Base-by-base conservation (phyloP, 1,139 yeast species). In the Lizanozyma gosingica region DNA sequence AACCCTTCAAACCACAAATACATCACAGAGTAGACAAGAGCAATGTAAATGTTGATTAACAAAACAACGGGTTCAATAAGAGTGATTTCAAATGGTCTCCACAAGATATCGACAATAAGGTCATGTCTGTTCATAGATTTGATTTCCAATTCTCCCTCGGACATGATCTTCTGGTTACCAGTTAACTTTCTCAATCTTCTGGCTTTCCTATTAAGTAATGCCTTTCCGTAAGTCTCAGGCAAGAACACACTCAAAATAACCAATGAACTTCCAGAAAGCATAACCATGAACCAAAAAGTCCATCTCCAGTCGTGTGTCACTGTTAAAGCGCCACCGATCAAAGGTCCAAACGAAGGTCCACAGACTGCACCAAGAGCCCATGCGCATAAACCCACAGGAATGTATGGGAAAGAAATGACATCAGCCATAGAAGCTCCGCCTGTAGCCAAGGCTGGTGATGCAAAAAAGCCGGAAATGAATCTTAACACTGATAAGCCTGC, bases 181-280 rank as follows among this genome's bases (percentile, higher is more conserved):
- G 81, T 74, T 9, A 58, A 42, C 36, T 58, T 58, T 49, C 81
- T 62, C 40, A 76, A 56, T 42, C 77, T 56, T 22, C 53, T 45
- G 0, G 82, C 82, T 45, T 69, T 62, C 39, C 77, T 59, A 39
- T 64, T 54, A 8, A 78, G 56, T 17, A 79, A 53, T 2, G 75
- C 68, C 33, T 62, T 63, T 15, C 55, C 67, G 37, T 62, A 70
- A 4, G 83, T 72, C 55, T 79, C 84, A 0, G 80, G 79, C 33
- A 77, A 56, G 35, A 67, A 53, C 36, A 63, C 52, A 3, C 55
- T 36, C 41, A 73, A 53, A 1, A 70, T 16, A 1, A 62, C 9
- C 4, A 69, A 53, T 1, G 65, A 41, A 2, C 61, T 38, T 11
- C 63, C 73, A 38, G 69, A 53, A 15, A 67, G 43, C 39, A 73